A percentile compares a stretch with the other conserved stretches of the same genome.
Evolutionary conservation across 257 asterid species (phyloP).

Genomic region (Thymus mandschuricus): DNA sequence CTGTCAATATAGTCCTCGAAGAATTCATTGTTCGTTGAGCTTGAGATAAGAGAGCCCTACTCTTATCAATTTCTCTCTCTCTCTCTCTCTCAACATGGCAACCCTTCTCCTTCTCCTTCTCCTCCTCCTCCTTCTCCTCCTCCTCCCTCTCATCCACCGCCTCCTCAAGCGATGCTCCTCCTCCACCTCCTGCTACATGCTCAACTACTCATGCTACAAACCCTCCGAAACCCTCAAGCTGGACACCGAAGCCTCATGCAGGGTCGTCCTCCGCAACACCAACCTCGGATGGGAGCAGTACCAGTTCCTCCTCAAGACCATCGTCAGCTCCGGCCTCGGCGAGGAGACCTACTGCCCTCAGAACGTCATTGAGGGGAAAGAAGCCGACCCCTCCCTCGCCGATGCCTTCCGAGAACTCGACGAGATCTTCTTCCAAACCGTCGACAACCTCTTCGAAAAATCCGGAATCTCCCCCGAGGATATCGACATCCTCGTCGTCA

Average conservation of each 20-base stretch:
- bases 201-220: constrained; percentile 3
- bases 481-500: constrained; percentile 43
- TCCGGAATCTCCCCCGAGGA: constrained; percentile 26
- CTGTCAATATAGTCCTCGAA: too few species aligned
- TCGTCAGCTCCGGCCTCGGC: constrained; percentile 44
- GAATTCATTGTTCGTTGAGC: too few species aligned
- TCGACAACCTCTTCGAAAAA: constrained; percentile 33
- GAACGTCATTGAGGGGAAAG: constrained; percentile 25
- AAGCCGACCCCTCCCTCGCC: constrained; percentile 11
- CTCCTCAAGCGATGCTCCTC: background rate
- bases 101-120: background rate
- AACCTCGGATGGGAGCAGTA: constrained; percentile 36
- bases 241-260: constrained; percentile 3
- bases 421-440: constrained; percentile 35
- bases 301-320: constrained; percentile 39
- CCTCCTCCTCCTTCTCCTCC: background rate
- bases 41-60: too few species aligned
- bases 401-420: constrained; percentile 31
- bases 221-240: background rate
- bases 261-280: constrained; percentile 23
- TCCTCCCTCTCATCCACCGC: background rate
- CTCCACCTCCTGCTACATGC: background rate
- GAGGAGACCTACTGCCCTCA: constrained; percentile 1
- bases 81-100: background rate
- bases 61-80: background rate